Base-by-base conservation (phyloP, 768 basidiomycete genomes). In the Kondoa malvinella region DNA sequence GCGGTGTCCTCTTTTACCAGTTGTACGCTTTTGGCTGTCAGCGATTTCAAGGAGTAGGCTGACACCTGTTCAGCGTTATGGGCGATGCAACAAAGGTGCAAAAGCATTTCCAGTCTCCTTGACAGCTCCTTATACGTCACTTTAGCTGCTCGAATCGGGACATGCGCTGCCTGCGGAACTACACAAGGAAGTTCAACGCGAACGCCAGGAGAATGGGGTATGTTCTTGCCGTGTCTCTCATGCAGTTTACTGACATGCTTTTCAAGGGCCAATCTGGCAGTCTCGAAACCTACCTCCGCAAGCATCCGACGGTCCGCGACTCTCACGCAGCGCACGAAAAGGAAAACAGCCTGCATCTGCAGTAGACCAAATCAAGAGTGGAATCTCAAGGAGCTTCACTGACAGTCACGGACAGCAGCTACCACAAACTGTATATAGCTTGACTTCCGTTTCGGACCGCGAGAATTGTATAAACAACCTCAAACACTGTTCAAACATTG, bases 151-250 rank as follows among this genome's bases (percentile, higher is more conserved):
- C 15, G 21, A 21, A 50, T 50, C 40, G 12, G 40, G 40, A 8
- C 40, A 50, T 50, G 64, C 60, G 4, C 58, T 57, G 60, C 67
- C 67, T 65, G 64, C 61, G 40, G 40, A 50, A 50, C 12, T 50
- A 50, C 40, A 50, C 21, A 50, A 21, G 21, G 40, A 50, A 21
- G 12, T 50, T 8, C 40, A 50, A 21, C 40, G 40, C 21, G 40
- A 50, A 50, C 8, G 40, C 8, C 12, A 50, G 8, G 40, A 50
- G 12, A 8, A 50, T 21, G 40, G 40, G 21, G 40, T 50, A 50
- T 50, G 40, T 50, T 8, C 40, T 50, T 50, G 8, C 12, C 40
- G 8, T 50, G 21, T 21, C 8, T 8, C 40, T 50, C 21, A 21
- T 50, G 12, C 21, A 50, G 40, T 8, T 40, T 32, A 30, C 25